These are phyloP conservation scores for Capronia americana DNA, from an alignment of 2,329 filamentous ascomycete species.

Conservation along the genomic window DNA sequence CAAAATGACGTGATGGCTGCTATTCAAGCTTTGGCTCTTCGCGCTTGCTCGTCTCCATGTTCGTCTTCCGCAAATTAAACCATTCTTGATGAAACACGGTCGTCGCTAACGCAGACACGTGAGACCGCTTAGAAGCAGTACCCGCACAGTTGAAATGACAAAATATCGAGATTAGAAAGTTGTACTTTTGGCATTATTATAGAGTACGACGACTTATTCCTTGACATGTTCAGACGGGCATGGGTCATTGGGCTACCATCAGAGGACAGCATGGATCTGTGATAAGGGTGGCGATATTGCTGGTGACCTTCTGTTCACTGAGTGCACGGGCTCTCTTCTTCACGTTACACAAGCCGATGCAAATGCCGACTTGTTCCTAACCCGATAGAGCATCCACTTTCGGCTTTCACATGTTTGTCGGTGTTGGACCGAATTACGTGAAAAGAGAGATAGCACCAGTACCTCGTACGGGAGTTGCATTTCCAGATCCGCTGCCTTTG, in stretches of 20 bases:
- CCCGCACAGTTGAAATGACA: conserved; percentile 5
- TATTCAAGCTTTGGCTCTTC: conserved; percentile 1
- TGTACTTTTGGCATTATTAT: not conserved
- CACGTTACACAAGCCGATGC: not conserved
- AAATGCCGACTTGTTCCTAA: not conserved
- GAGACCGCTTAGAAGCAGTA: not conserved
- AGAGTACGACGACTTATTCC: not conserved
- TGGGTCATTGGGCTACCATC: not conserved
- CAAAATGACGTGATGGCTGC: conserved; percentile 11
- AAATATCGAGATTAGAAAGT: not conserved
- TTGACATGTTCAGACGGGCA: too few species aligned
- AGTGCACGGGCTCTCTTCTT: not conserved
- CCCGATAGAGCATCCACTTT: not conserved
- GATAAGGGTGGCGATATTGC: not conserved
- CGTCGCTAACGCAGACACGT: not conserved
- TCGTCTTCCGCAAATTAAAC: conserved; percentile 19
- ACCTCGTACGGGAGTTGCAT: not conserved
- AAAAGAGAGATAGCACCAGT: not conserved
- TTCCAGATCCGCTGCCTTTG: not conserved
- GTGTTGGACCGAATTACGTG: not conserved
- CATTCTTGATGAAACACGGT: not conserved
- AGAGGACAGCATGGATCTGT: not conserved
- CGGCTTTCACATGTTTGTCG: not conserved
- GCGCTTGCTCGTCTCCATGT: conserved; percentile 4
- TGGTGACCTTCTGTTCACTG: not conserved